phyloP scores from a whole-genome alignment of 148 eudicot species.

The Beta vulgaris region DNA sequence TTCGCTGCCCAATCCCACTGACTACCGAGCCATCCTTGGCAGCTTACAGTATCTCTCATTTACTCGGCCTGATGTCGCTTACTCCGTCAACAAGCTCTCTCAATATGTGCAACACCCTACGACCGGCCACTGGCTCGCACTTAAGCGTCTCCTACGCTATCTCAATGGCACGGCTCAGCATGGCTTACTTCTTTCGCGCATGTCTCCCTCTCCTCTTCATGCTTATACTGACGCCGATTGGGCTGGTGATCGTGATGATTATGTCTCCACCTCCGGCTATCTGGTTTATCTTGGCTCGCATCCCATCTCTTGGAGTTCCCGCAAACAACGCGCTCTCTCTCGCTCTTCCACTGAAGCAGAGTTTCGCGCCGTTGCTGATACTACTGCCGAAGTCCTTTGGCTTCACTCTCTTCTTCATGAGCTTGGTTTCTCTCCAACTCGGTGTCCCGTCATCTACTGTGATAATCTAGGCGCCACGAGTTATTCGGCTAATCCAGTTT shows the following conservation, averaged over 20 bases:
- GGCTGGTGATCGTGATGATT: constrained; percentile 15
- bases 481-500: background rate
- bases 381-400: background rate
- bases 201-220: background rate
- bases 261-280: background rate
- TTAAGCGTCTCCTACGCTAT: constrained; percentile 18
- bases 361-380: background rate
- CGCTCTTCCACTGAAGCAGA: no score
- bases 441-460: no score
- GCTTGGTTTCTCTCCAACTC: background rate
- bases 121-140: background rate
- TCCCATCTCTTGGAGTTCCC: background rate
- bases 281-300: background rate
- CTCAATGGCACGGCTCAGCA: background rate
- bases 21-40: background rate
- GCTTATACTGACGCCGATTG: constrained; percentile 16
- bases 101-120: constrained; percentile 1
- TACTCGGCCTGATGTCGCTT: background rate
- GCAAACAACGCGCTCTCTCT: background rate
- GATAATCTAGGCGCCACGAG: no score
- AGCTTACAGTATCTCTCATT: background rate
- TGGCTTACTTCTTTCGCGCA: background rate
- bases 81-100: background rate
- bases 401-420: background rate
- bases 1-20: background rate